A percentile compares a stretch with the other conserved stretches of the same genome.
Evolutionary conservation across 768 basidiomycete species (phyloP).

Genomic region (Psilocybe sp.): DNA sequence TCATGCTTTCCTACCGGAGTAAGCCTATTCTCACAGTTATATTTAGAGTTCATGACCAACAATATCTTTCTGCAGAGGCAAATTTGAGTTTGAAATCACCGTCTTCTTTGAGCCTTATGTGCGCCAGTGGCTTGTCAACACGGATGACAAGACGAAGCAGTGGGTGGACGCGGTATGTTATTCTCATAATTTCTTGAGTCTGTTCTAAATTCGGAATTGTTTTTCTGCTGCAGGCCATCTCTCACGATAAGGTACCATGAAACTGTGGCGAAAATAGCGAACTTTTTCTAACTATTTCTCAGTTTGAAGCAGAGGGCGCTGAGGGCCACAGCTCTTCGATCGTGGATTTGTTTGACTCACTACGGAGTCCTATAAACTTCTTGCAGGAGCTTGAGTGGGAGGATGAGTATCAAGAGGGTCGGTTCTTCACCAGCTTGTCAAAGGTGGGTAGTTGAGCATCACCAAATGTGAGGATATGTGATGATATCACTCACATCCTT

Average conservation of each 20-base stretch:
- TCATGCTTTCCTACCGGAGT: constrained; percentile 78
- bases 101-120: constrained; percentile 88
- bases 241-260: constrained; percentile 67
- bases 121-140: constrained; percentile 83
- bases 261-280: not conserved
- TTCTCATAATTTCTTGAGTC: not conserved
- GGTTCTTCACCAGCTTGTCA: constrained; percentile 85
- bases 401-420: constrained; percentile 83
- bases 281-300: constrained; percentile 4
- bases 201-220: constrained; percentile 35
- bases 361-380: constrained; percentile 87
- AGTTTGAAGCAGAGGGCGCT: constrained; percentile 77
- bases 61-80: constrained; percentile 34
- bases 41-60: not conserved
- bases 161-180: constrained; percentile 89
- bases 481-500: not conserved
- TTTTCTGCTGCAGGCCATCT: constrained; percentile 80
- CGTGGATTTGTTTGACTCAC: constrained; percentile 91
- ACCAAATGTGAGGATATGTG: not conserved
- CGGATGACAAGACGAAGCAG: constrained; percentile 83
- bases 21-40: constrained; percentile 23
- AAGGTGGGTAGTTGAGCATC: too few relatives aligned
- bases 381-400: constrained; percentile 90
- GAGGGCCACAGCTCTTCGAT: constrained; percentile 96
- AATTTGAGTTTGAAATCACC: constrained; percentile 65